Percentiles rank a stretch among this genome's conserved stretches.
Evolutionary conservation across 2,329 filamentous ascomycete species (phyloP).

Genomic region (Albifimbria verrucaria): DNA sequence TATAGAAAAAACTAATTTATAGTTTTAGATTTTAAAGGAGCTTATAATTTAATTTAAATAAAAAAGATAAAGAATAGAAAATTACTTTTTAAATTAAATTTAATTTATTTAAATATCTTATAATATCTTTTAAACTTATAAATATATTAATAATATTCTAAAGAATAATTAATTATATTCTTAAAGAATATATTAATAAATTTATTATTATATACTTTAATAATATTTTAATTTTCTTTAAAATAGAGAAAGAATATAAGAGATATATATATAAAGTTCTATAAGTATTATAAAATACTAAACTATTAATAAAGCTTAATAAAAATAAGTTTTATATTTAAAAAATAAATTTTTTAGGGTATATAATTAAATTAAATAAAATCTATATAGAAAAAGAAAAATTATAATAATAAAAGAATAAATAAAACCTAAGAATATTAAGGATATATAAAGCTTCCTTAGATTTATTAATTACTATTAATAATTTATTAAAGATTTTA

Average conservation of each 20-base stretch:
- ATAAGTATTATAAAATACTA: not conserved
- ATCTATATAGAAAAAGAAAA: not conserved
- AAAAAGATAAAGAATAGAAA: not conserved
- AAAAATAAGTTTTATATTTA: not conserved
- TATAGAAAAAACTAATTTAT: not conserved
- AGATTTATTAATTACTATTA: not conserved
- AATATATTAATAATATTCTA: not conserved
- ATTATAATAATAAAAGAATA: not conserved
- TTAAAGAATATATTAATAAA: not conserved
- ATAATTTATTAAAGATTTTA: not conserved
- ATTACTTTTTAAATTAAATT: not conserved
- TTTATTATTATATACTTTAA: conserved; percentile 4
- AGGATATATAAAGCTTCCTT: not conserved
- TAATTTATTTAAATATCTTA: too few species aligned
- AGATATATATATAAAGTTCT: not conserved
- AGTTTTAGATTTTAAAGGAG: not conserved
- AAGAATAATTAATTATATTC: not conserved
- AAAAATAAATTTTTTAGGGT: not conserved
- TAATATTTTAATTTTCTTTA: conserved; percentile 3
- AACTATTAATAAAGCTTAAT: not conserved
- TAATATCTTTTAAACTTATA: too few species aligned
- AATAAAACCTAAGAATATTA: too few species aligned
- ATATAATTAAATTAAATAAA: not conserved
- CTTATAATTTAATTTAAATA: not conserved
- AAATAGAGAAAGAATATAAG: not conserved